Conservation (phyloP, 306 rosid species). For the Pterocarpus macrocarpus region DNA sequence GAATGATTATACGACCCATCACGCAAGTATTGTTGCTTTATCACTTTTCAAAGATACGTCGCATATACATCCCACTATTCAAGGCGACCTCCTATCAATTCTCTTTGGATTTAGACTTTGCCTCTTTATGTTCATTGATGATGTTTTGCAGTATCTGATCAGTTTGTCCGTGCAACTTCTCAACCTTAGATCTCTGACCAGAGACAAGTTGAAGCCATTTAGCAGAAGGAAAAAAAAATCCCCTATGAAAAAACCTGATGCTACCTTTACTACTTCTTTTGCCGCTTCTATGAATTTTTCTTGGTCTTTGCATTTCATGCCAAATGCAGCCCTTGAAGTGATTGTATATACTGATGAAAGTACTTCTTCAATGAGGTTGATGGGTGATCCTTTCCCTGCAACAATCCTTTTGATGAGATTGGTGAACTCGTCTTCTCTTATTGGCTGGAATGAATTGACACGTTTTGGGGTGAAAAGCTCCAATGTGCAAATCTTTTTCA, state of each 20-base stretch:
- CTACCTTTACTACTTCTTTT: not conserved
- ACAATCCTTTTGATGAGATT: conserved; percentile 26
- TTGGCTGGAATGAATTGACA: conserved; percentile 35
- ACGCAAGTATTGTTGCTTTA: too few species aligned
- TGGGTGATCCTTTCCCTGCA: conserved; percentile 22
- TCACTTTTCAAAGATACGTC: too few species aligned
- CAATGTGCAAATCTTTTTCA: conserved; percentile 39
- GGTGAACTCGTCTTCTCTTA: conserved; percentile 50
- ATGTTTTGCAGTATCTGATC: conserved; percentile 40
- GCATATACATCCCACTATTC: too few species aligned
- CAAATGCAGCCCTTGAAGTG: conserved; percentile 41
- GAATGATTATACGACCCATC: too few species aligned
- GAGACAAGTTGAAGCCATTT: conserved; percentile 42
- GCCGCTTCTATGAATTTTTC: conserved; percentile 2
- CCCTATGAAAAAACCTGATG: conserved; percentile 41
- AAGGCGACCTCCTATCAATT: too few species aligned
- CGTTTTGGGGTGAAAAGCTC: conserved; percentile 49
- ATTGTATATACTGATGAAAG: not conserved
- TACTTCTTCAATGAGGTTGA: conserved; percentile 43
- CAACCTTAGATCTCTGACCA: conserved; percentile 46
- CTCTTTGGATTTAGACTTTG: not conserved
- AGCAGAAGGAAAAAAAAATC: conserved; percentile 59
- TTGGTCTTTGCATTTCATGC: conserved; percentile 37
- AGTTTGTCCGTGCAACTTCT: conserved; percentile 13
- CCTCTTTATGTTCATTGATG: conserved; percentile 38